Base-by-base conservation (phyloP, 352 stramenopile genomes). In the Nothophytophthora sp. region DNA sequence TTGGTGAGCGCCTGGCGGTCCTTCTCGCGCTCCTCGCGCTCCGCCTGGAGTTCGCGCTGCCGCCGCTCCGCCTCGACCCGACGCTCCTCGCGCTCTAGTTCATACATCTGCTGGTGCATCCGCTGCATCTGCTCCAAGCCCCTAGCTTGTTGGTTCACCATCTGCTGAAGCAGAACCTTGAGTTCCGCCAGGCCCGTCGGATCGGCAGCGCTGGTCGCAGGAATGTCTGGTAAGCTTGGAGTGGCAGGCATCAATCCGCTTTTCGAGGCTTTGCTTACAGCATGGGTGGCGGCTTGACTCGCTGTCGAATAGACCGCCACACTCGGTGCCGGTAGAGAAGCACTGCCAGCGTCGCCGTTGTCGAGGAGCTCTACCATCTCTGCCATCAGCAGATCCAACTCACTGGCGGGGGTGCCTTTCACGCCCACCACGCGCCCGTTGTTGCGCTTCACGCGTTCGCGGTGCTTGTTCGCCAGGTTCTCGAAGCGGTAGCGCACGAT, bases 401-500 rank as follows among this genome's bases (percentile, higher is more conserved):
- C 57, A 25, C 57, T 57, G 1, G 63, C 63, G 47, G 57, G 57
- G 8, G 50, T 47, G 10, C 62, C 57, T 29, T 68, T 65, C 1
- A 45, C 13, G 9, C 57, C 57, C 5, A 68, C 63, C 24, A 72
- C 57, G 5, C 49, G 52, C 35, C 63, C 63, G 20, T 59, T 67
- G 43, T 72, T 68, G 18, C 33, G 51, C 38, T 67, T 72, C 24
- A 68, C 47, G 18, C 63, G 57, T 33, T 65, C 57, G 30, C 63
- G 63, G 43, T 72, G 64, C 44, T 72, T 72, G 23, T 40, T 27
- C 28, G 68, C 52, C 0, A 72, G 30, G 22, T 72, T 72, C 29
- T 72, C 57, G 33, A 72, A 72, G 20, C 63, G 63, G 35, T 72
- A 72, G 38, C 63, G 63, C 29, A 72, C 63, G 8, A 68, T 67